Evolutionary conservation across 2,329 filamentous ascomycete species (phyloP).

Genomic region (Helminthosporium solani): DNA sequence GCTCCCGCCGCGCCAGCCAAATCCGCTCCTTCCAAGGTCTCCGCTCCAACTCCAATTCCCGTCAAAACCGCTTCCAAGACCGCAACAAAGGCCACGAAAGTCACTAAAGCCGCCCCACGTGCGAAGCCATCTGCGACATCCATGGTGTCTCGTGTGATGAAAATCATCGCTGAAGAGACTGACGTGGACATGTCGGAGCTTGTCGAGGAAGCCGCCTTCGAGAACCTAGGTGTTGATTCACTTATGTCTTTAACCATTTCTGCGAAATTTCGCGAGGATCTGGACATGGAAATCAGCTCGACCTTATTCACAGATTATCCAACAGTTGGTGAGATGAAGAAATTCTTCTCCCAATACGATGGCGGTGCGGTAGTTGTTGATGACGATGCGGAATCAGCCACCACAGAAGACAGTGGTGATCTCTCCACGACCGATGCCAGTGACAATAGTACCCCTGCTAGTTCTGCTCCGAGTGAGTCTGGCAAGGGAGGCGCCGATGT

Average conservation of each 20-base stretch:
- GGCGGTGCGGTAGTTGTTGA: conserved; percentile 40
- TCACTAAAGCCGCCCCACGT: conserved; percentile 16
- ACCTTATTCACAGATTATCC: conserved; percentile 61
- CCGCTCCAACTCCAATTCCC: conserved; percentile 36
- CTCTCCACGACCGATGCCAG: conserved; percentile 45
- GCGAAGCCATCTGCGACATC: conserved; percentile 51
- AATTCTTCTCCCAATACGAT: conserved; percentile 54
- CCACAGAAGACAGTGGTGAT: conserved; percentile 41
- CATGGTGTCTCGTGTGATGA: conserved; percentile 58
- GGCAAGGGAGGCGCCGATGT: conserved; percentile 43
- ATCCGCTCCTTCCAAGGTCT: conserved; percentile 38
- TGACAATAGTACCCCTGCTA: conserved; percentile 50
- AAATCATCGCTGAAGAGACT: conserved; percentile 67
- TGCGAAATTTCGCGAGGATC: conserved; percentile 62
- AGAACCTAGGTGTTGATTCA: conserved; percentile 63
- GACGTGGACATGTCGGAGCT: conserved; percentile 60
- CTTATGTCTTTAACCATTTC: conserved; percentile 62
- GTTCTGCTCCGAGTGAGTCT: conserved; percentile 49
- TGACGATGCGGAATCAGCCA: conserved; percentile 46
- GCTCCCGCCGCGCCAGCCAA: conserved; percentile 30
- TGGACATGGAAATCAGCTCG: conserved; percentile 60
- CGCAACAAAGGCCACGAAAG: conserved; percentile 52
- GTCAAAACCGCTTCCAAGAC: conserved; percentile 52
- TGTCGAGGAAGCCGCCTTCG: conserved; percentile 60
- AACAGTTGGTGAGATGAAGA: conserved; percentile 62